These are phyloP conservation scores for Aspergillus haitiensis DNA, from an alignment of 495 filamentous ascomycete species.

Conservation along the genomic window DNA sequence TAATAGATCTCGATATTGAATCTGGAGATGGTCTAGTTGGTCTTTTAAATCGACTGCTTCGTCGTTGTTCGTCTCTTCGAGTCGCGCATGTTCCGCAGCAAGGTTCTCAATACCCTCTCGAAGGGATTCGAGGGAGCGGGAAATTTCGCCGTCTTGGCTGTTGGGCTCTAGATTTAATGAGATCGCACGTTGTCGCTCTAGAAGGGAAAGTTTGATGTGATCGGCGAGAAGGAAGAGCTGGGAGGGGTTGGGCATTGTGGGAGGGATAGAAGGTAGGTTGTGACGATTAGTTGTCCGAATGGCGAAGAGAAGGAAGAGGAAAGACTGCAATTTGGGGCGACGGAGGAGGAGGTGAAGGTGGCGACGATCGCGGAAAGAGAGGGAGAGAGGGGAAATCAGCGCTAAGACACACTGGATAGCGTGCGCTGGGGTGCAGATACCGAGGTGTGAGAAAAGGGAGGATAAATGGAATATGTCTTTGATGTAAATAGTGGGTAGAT, in stretches of 20 bases:
- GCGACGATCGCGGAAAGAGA: constrained; percentile 6
- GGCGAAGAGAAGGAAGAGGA: constrained; percentile 9
- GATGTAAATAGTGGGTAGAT: not conserved
- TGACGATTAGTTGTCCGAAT: not conserved
- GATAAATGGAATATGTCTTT: not conserved
- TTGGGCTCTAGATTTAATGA: constrained; percentile 81
- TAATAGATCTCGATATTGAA: constrained; percentile 58
- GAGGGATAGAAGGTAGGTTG: constrained; percentile 8
- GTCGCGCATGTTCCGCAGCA: constrained; percentile 62
- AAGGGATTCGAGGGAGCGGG: constrained; percentile 81
- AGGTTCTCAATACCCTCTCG: constrained; percentile 77
- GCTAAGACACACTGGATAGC: constrained; percentile 9
- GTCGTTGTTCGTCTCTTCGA: constrained; percentile 61
- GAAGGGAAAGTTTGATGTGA: constrained; percentile 55
- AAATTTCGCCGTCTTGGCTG: constrained; percentile 86
- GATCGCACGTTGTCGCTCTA: constrained; percentile 89
- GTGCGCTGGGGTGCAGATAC: constrained; percentile 7
- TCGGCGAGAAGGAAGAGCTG: constrained; percentile 57
- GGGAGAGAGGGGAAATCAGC: constrained; percentile 17
- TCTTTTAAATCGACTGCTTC: constrained; percentile 64
- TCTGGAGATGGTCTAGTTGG: constrained; percentile 59
- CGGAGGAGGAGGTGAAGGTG: not conserved
- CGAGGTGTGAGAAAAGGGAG: constrained; percentile 1
- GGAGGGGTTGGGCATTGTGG: constrained; percentile 57
- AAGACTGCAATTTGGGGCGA: not conserved